These are phyloP conservation scores for Irpex rosettiformis DNA, from an alignment of 1,284 basidiomycete genomes.

Conservation along the genomic window DNA sequence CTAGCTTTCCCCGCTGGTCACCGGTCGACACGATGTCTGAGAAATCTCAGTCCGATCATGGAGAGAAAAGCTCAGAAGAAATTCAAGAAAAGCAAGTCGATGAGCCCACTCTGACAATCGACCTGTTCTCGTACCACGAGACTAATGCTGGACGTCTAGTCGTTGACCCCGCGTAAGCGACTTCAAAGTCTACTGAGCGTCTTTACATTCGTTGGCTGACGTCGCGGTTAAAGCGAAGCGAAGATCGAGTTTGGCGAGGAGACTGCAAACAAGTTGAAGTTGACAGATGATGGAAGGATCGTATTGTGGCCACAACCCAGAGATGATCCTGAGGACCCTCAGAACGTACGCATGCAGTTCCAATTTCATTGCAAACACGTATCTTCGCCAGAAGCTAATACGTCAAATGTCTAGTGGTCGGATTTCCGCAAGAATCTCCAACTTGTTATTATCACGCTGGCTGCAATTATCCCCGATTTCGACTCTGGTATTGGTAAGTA, in stretches of 20 bases:
- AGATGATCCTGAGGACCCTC: conserved; percentile 61
- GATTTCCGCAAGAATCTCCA: conserved; percentile 48
- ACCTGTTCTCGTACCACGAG: conserved; percentile 51
- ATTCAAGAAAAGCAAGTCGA: conserved; percentile 8
- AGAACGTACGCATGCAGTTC: conserved; percentile 47
- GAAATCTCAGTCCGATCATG: conserved; percentile 1
- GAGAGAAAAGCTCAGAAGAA: conserved; percentile 6
- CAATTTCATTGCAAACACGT: conserved; percentile 7
- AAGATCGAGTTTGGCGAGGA: conserved; percentile 47
- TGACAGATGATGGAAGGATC: conserved; percentile 43
- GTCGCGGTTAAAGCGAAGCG: conserved; percentile 43
- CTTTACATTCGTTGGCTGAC: neutral
- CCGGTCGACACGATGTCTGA: conserved; percentile 4
- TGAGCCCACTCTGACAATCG: conserved; percentile 23
- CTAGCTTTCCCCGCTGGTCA: neutral
- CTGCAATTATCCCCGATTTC: conserved; percentile 68
- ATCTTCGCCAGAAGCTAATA: neutral
- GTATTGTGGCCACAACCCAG: conserved; percentile 62
- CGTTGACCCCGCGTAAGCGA: conserved; percentile 51
- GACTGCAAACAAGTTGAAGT: conserved; percentile 46
- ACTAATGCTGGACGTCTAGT: conserved; percentile 56
- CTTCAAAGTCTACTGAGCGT: conserved; percentile 20
- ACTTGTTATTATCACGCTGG: conserved; percentile 57
- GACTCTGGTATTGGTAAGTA: conserved; percentile 59
- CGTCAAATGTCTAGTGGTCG: conserved; percentile 34